Evolutionary conservation across 108 stramenopile genomes (phyloP).

Genomic region (Schizochytrium sp.): DNA sequence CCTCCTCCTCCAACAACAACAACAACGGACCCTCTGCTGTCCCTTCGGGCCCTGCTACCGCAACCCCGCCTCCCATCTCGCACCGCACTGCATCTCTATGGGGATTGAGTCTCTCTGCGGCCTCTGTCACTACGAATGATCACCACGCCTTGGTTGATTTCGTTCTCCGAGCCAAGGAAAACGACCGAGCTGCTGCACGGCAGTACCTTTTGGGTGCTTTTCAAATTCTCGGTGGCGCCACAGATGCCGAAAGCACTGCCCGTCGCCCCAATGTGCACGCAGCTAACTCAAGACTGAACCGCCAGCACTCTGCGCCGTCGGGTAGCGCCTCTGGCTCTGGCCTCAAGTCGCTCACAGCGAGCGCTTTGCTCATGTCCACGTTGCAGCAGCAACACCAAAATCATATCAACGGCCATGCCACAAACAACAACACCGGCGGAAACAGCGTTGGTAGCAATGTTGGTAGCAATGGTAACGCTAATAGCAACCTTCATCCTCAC

Average conservation of each 20-base stretch:
- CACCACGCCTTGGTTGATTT: constrained; percentile 14
- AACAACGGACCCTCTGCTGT: too few species aligned
- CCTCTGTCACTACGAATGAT: background rate
- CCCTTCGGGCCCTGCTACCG: background rate
- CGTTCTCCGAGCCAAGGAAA: constrained; percentile 41
- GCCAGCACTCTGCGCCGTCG: constrained; percentile 16
- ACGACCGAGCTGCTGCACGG: constrained; percentile 21
- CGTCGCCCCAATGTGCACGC: background rate
- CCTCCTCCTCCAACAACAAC: background rate
- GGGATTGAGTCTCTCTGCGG: constrained; percentile 4
- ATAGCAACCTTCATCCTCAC: too few species aligned
- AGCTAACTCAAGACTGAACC: background rate
- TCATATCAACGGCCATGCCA: too few species aligned
- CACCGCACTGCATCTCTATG: background rate
- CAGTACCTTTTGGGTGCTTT: constrained; percentile 37
- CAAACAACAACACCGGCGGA: too few species aligned
- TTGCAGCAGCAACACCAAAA: too few species aligned
- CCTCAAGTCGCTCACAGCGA: background rate
- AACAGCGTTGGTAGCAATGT: too few species aligned
- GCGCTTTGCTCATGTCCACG: background rate
- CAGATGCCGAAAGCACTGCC: constrained; percentile 5
- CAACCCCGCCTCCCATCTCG: background rate
- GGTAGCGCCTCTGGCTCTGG: background rate
- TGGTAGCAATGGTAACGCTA: too few species aligned
- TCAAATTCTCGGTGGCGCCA: background rate